Base-by-base conservation (phyloP, 2,329 filamentous ascomycete species). In the Arthrinium phaeospermum region DNA sequence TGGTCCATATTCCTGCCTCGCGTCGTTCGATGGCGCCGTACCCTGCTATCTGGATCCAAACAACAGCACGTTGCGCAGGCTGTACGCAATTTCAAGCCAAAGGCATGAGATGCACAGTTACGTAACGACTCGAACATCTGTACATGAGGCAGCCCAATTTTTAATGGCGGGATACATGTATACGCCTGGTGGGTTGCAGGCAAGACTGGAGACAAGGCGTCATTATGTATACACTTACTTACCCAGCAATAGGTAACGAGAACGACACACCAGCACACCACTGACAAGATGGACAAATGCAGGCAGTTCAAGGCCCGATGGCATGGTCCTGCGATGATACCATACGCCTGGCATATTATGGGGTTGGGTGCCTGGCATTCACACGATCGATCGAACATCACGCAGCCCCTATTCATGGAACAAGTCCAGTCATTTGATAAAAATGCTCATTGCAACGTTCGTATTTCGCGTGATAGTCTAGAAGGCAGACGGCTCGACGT, bases 401-500 rank as follows among this genome's bases (percentile, higher is more conserved):
- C 57, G 13, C 41, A 61, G 19, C 53, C 57, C 19, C 19, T 41
- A n/a, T 37, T n/a, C 8, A 10, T 14, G 57, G 34, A 24, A n/a
- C 57, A 41, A 37, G 22, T n/a, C 6, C 49, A 7, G 22, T 13
- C 34, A 10, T 41, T 16, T 16, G 41, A 41, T 49, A 64, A 37
- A 37, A 41, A 41, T 64, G 57, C 19, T 64, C 57, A 64, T 64
- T 64, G 57, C 57, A 64, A 64, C 57, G 57, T 64, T 64, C 57
- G 57, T 64, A 41, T 64, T 64, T 64, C 57, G 57, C 57, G 22
- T 64, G 57, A 64, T 41, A 41, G 57, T 64, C 30, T 64, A 64
- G 57, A 64, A 64, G 57, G 57, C 57, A 64, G 57, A 64, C 57
- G 57, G 57, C 57, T 41, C 34, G 57, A 64, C 57, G 57, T 64